Percentiles rank a stretch among this genome's conserved stretches.
Evolutionary conservation across 305 asterid species (phyloP).

Genomic region (Fraxinus floribunda): DNA sequence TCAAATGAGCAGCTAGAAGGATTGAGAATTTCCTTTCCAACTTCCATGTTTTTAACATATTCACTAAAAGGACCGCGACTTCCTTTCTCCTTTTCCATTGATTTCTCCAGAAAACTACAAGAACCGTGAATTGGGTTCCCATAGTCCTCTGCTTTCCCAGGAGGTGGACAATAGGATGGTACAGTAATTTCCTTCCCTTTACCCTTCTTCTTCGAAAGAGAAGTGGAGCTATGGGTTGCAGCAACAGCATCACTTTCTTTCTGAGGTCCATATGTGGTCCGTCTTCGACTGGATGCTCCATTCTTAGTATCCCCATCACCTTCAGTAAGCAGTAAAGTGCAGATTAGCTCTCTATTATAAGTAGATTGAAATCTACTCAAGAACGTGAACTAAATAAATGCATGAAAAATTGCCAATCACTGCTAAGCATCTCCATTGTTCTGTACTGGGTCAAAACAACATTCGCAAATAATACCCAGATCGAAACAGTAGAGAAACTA

Average conservation of each 20-base stretch:
- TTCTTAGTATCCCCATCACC: conserved; percentile 27
- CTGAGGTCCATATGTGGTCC: conserved; percentile 15
- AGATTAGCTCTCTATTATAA: conserved; percentile 4
- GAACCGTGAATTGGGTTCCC: conserved; percentile 1
- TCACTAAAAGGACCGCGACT: background rate
- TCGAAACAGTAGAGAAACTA: conserved; percentile 8
- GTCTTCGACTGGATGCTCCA: conserved; percentile 16
- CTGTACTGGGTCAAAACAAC: background rate
- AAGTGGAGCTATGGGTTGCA: conserved; percentile 16
- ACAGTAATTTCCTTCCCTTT: conserved; percentile 37
- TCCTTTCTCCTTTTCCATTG: background rate
- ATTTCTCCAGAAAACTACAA: background rate
- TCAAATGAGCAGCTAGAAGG: conserved; percentile 26
- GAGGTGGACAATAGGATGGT: conserved; percentile 22
- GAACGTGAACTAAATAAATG: background rate
- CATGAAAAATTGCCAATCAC: background rate
- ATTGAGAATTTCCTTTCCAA: conserved; percentile 15
- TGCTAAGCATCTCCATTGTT: background rate
- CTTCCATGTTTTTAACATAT: conserved; percentile 13
- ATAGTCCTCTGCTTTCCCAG: conserved; percentile 23
- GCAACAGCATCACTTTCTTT: conserved; percentile 27
- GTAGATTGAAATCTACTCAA: conserved; percentile 9
- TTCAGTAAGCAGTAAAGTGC: conserved; percentile 26
- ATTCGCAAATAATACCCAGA: conserved; percentile 8
- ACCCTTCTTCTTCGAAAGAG: conserved; percentile 16